Conservation (phyloP, 129 eudicot genomes). For the Flaveria sonorensis region DNA sequence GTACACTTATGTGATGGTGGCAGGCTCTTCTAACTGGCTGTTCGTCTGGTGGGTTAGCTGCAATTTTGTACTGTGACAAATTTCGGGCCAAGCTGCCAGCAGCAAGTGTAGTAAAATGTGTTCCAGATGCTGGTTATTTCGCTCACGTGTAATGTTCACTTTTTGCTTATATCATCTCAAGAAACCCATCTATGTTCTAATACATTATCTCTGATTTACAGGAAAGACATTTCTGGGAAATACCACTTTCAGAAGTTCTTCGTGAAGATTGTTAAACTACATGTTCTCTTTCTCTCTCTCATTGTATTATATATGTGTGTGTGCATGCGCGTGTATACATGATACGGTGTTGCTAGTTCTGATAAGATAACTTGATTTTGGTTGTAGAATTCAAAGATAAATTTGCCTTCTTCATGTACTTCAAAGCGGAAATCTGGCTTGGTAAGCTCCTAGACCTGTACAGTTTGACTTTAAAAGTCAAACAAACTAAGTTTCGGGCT, state of each 20-base stretch:
- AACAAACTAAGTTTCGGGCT: constrained; percentile 21
- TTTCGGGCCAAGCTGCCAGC: constrained; percentile 39
- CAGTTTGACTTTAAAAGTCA: constrained; percentile 30
- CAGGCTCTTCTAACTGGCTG: constrained; percentile 51
- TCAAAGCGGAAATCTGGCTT: constrained; percentile 47
- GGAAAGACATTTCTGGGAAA: constrained; percentile 49
- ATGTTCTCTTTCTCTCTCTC: constrained; percentile 31
- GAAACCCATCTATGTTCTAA: background rate
- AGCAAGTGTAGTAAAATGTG: constrained; percentile 45
- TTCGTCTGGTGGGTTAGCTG: constrained; percentile 50
- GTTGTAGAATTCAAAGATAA: constrained; percentile 41
- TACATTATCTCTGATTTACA: constrained; percentile 11
- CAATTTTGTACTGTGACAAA: constrained; percentile 46
- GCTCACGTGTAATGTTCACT: constrained; percentile 40
- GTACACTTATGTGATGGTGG: constrained; percentile 5
- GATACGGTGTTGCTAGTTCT: constrained; percentile 16
- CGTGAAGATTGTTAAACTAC: constrained; percentile 42
- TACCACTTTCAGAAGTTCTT: constrained; percentile 43
- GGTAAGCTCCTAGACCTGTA: constrained; percentile 34
- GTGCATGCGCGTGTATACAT: background rate
- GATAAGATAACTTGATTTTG: constrained; percentile 4
- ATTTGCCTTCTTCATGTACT: constrained; percentile 49
- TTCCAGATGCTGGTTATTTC: constrained; percentile 50
- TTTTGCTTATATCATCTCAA: constrained; percentile 4
- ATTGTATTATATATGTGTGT: background rate